Evolutionary conservation across 2,329 filamentous ascomycete species (phyloP), one percentile per base, ranked within the genome.

Genomic region (Aciculosporium take): DNA sequence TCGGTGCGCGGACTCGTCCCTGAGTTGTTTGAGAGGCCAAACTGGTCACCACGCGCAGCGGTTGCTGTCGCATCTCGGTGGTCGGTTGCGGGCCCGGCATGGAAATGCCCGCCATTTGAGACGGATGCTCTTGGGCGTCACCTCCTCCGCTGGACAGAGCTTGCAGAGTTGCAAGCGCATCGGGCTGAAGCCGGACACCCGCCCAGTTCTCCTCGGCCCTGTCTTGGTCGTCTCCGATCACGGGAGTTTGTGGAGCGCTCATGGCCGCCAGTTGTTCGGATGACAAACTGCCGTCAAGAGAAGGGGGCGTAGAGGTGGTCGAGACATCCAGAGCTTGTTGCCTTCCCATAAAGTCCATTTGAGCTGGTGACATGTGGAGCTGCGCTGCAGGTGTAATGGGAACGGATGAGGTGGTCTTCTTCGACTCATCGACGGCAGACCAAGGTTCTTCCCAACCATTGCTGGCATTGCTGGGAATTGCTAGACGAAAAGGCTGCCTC

Each of bases 221-320:
- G 8, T 66, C 65, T 24, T 75, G 69, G 18, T 68, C 64, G 43
- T 68, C 65, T 13, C 69, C 75, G 48, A 84, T 71, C 45, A 89
- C 72, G 12, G 88, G 88, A 1, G 88, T 95, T 9, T 84, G 77
- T 5, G 89, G 87, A 37, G 85, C 85, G 53, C 86, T 94, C 58
- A 87, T 72, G 40, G 72, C 74, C 2, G 86, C 84, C 59, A 93
- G 73, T 57, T 94, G 87, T 55, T 95, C 88, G 2, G 88, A 94
- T 7, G 79, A 82, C 53, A 91, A 65, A 61, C 86, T 94, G 18
- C 87, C 88, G 62, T 94, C 88, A 3, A 94, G 69, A 4, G 89
- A 95, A 3, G 89, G 89, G 4, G 88, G 81, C 5, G 84, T 81
- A 42, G 85, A 88, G 24, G 78, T 73, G 28, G 76, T 79, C 2